Base-by-base conservation (phyloP, 2,329 filamentous ascomycete species). In the Ophiocordyceps robertsii region DNA sequence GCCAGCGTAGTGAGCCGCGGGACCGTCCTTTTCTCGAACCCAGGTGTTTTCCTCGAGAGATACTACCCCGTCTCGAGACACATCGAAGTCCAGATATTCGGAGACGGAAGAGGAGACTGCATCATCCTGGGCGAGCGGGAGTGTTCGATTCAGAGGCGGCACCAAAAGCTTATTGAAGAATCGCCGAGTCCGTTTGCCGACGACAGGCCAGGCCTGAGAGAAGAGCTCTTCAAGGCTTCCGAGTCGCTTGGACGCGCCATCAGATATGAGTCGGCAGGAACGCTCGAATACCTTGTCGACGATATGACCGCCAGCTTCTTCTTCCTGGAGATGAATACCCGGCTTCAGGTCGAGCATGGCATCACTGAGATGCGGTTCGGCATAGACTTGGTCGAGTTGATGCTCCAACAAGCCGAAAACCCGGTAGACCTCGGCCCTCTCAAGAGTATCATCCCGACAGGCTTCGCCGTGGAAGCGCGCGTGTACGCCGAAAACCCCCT, bases 311-410 rank as follows among this genome's bases (percentile, higher is more conserved):
- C 69, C 0, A 66, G 75, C 7, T 82, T 80, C 56, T 84, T 65
- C 48, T 72, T 71, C 44, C 53, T 70, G 13, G 69, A 71, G 44
- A 68, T 73, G 55, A 69, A 73, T 66, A 49, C 83, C 0, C 68
- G 83, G 9, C 59, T 88, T 3, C 83, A 88, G 50, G 83, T 89
- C 21, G 84, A 88, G 55, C 84, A 88, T 49, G 82, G 82, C 0
- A 80, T 87, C 8, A 87, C 83, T 0, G 83, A 88, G 56, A 77
- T 85, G 72, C 78, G 84, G 13, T 84, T 80, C 11, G 77, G 75
- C 0, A 72, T 84, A 41, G 83, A 87, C 52, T 65, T 88, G 12
- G 83, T 88, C 1, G 69, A 77, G 14, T 42, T 64, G 21, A 65
- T 66, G 63, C 48, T 65, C 16, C 46, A 41, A 13, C 60, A 63